Percentiles rank a stretch among this genome's conserved stretches.
These are phyloP conservation scores for Alternaria arborescens DNA, from an alignment of 2,329 filamentous ascomycete genomes.

Conservation along the genomic window DNA sequence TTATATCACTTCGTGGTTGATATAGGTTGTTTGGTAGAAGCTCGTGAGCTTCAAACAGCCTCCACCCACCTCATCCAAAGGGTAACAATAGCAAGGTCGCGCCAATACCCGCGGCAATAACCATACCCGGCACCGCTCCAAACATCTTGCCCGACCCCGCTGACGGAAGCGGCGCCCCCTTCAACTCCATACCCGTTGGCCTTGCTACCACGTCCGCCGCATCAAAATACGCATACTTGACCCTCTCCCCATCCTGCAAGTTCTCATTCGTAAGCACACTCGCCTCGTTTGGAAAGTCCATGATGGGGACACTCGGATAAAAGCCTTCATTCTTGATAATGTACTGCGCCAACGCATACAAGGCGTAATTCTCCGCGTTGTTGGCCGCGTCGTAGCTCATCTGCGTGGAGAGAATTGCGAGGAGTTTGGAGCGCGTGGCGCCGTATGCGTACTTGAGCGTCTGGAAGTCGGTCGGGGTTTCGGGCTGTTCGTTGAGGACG, in stretches of 20 bases:
- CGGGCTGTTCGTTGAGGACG: conserved; percentile 38
- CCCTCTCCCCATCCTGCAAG: conserved; percentile 42
- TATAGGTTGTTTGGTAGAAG: too few species aligned
- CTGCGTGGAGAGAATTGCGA: conserved; percentile 42
- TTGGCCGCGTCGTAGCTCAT: conserved; percentile 45
- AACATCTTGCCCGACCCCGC: background rate
- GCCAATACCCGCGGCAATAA: accelerated
- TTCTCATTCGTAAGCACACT: conserved; percentile 44
- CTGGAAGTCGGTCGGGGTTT: conserved; percentile 31
- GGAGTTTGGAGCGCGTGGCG: conserved; percentile 43
- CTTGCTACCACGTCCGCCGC: conserved; percentile 37
- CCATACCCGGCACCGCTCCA: too few species aligned
- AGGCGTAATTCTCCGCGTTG: conserved; percentile 47
- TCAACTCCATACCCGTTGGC: conserved; percentile 25
- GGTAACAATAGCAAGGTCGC: background rate
- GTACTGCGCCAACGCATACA: conserved; percentile 46
- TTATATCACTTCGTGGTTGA: too few species aligned
- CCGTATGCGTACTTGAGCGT: conserved; percentile 47
- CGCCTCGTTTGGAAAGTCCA: conserved; percentile 43
- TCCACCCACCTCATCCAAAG: background rate
- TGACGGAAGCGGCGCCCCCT: conserved; percentile 33
- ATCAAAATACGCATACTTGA: conserved; percentile 42
- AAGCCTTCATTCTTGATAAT: conserved; percentile 39
- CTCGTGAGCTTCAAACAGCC: too few species aligned
- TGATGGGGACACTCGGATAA: conserved; percentile 43